Percentiles rank a stretch among this genome's conserved stretches.
These are phyloP conservation scores for Linnemannia schmuckeri DNA, from an alignment of 192 early-diverging fungal genomes.

Conservation along the genomic window DNA sequence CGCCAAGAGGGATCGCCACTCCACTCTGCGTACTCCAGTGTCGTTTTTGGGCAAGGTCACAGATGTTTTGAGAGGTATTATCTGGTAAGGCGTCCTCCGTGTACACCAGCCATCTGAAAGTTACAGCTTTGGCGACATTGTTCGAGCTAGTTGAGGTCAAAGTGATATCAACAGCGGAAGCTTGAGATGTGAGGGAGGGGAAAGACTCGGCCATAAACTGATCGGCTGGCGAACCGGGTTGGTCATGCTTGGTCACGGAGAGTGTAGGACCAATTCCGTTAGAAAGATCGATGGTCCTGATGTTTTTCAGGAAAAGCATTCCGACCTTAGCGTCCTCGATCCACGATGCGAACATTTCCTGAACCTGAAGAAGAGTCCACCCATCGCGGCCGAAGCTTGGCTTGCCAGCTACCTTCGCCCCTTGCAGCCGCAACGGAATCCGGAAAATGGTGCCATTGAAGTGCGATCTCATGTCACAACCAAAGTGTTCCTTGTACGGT, in stretches of 20 bases:
- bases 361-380: background rate
- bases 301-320: slow-evolving; percentile 15
- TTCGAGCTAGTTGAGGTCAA: background rate
- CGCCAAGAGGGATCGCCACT: background rate
- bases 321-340: background rate
- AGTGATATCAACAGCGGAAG: background rate
- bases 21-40: background rate
- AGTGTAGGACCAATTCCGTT: background rate
- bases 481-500: slow-evolving; percentile 14
- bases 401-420: no score
- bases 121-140: background rate
- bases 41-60: background rate
- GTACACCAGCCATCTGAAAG: background rate
- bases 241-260: background rate
- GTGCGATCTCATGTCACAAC: slow-evolving; percentile 5
- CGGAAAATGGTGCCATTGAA: slow-evolving; percentile 40
- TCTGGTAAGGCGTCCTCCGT: background rate
- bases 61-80: background rate
- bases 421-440: slow-evolving; percentile 13
- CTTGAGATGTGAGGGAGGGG: background rate
- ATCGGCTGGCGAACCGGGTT: background rate
- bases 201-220: no score
- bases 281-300: background rate
- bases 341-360: background rate
- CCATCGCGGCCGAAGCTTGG: background rate